These are phyloP conservation scores for Malassezia dermatis DNA, from an alignment of 1,284 basidiomycete species.

Conservation along the genomic window DNA sequence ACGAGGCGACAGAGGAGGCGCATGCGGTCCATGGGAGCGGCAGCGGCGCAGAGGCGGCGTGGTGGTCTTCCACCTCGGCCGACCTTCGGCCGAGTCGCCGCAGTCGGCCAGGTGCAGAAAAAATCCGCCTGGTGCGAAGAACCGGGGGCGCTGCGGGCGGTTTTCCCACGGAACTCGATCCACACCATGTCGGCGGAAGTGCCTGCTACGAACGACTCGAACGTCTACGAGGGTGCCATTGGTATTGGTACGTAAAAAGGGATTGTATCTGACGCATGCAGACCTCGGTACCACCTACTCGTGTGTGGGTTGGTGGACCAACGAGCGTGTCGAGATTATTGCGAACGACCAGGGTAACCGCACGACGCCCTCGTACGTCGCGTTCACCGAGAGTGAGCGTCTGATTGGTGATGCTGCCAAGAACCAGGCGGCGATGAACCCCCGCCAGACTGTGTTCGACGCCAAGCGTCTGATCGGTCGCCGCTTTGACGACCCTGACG, in stretches of 20 bases:
- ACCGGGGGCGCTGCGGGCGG: neutral
- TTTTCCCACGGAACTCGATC: slow-evolving; percentile 20
- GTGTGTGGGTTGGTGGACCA: slow-evolving; percentile 53
- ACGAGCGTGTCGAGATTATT: slow-evolving; percentile 47
- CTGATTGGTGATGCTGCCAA: slow-evolving; percentile 75
- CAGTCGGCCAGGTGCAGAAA: slow-evolving; percentile 3
- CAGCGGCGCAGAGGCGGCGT: neutral
- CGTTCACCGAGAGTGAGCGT: slow-evolving; percentile 94
- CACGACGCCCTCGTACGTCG: slow-evolving; percentile 97
- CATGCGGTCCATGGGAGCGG: slow-evolving; percentile 12
- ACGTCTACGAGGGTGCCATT: slow-evolving; percentile 88
- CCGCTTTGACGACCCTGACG: slow-evolving; percentile 66
- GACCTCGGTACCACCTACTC: slow-evolving; percentile 69
- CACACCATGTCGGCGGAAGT: slow-evolving; percentile 44
- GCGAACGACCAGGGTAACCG: slow-evolving; percentile 70
- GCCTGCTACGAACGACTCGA: slow-evolving; percentile 55
- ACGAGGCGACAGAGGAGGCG: neutral
- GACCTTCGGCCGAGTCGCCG: slow-evolving; percentile 15
- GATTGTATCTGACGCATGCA: slow-evolving; percentile 2
- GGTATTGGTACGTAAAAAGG: slow-evolving; percentile 60
- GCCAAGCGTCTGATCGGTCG: slow-evolving; percentile 81
- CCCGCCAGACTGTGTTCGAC: slow-evolving; percentile 59
- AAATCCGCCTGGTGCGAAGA: slow-evolving; percentile 6
- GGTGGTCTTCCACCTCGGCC: slow-evolving; percentile 5
- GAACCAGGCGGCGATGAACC: slow-evolving; percentile 76